phyloP scores from a whole-genome alignment of 768 basidiomycete species.

The Mycena chlorophos region DNA sequence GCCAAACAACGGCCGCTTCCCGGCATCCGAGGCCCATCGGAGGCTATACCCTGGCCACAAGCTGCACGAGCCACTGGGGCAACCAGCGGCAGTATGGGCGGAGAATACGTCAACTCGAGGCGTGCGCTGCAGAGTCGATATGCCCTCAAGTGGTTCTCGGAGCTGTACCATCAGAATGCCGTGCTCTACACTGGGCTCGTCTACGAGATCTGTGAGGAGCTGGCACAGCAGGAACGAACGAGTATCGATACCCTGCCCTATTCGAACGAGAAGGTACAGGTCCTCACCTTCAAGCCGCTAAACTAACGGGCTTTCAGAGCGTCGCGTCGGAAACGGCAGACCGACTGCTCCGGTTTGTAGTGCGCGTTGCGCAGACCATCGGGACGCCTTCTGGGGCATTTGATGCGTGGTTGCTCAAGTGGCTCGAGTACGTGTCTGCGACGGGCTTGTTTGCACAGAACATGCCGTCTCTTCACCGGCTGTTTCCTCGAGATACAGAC shows the following conservation, averaged over 20 bases:
- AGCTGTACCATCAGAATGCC: slow-evolving; percentile 64
- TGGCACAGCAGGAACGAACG: slow-evolving; percentile 33
- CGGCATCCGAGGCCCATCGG: slow-evolving; percentile 53
- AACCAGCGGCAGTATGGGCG: slow-evolving; percentile 56
- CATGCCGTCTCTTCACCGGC: slow-evolving; percentile 51
- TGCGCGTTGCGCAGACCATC: slow-evolving; percentile 51
- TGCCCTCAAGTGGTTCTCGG: slow-evolving; percentile 65
- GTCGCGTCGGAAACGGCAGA: slow-evolving; percentile 36
- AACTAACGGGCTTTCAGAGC: slow-evolving; percentile 15
- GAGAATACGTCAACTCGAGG: slow-evolving; percentile 67
- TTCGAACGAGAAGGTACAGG: slow-evolving; percentile 20
- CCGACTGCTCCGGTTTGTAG: slow-evolving; percentile 49
- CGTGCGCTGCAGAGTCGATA: slow-evolving; percentile 55
- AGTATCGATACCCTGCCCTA: slow-evolving; percentile 8
- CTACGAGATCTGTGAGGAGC: slow-evolving; percentile 54
- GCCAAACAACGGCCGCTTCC: slow-evolving; percentile 59
- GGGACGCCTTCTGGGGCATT: slow-evolving; percentile 56
- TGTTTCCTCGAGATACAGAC: slow-evolving; percentile 59
- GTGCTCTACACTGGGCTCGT: slow-evolving; percentile 51
- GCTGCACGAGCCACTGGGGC: slow-evolving; percentile 37
- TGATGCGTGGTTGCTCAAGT: slow-evolving; percentile 57
- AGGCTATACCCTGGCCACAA: slow-evolving; percentile 58
- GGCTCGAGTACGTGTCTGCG: slow-evolving; percentile 51
- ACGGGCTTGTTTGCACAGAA: slow-evolving; percentile 42
- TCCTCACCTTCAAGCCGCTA: not conserved